A percentile compares a stretch with the other conserved stretches of the same genome.
These are phyloP conservation scores for Nakazawaea anatomiae DNA, from an alignment of 805 yeast species.

Conservation along the genomic window DNA sequence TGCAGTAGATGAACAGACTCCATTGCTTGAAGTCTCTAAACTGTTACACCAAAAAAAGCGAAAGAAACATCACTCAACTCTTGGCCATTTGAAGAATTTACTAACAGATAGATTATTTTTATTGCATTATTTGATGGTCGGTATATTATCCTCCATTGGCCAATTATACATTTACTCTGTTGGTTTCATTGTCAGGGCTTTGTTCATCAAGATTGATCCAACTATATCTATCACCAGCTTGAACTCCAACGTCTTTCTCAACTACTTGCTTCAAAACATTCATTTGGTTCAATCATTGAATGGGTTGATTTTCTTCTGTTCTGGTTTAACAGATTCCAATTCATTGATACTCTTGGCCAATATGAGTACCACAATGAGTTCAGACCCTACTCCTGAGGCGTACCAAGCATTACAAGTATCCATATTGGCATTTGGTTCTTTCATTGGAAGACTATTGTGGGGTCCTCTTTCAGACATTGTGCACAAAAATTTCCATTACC, in stretches of 20 bases:
- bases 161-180: conserved; percentile 70
- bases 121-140: conserved; percentile 48
- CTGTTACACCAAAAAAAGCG: not conserved
- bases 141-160: conserved; percentile 56
- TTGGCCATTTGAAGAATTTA: conserved; percentile 19
- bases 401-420: conserved; percentile 71
- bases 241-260: not conserved
- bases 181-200: conserved; percentile 62
- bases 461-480: conserved; percentile 64
- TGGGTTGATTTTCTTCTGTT: not conserved
- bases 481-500: conserved; percentile 43
- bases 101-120: conserved; percentile 34
- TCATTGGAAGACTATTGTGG: conserved; percentile 55
- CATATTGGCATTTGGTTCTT: conserved; percentile 56
- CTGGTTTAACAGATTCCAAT: not conserved
- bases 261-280: conserved; percentile 13
- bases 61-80: conserved; percentile 13
- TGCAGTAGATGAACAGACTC: conserved; percentile 3
- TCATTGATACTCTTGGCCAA: not conserved
- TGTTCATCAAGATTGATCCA: conserved; percentile 18
- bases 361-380: not conserved
- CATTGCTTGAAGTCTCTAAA: not conserved
- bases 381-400: conserved; percentile 33
- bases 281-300: conserved; percentile 2
- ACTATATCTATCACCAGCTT: not conserved